Evolutionary conservation across 108 stramenopile genomes (phyloP).

Genomic region (Cyclostephanos invisitatus): DNA sequence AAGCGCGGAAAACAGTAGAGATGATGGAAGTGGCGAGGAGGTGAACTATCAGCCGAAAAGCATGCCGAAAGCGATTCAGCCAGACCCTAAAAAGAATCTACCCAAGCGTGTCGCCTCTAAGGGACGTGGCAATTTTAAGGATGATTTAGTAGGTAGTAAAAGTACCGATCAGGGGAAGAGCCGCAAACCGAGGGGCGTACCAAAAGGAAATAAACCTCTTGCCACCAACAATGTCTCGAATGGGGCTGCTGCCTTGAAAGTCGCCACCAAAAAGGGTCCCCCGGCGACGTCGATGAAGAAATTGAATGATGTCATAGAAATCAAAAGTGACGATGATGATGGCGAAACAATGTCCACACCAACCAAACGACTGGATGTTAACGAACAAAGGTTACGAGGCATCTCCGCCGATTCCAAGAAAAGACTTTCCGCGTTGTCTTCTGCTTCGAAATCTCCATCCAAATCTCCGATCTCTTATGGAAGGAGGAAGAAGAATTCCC

Average conservation of each 20-base stretch:
- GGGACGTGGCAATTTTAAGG: background rate
- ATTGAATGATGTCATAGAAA: conserved; percentile 16
- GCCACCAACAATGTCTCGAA: background rate
- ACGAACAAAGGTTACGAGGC: background rate
- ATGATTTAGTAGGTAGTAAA: conserved; percentile 3
- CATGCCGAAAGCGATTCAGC: conserved; percentile 1
- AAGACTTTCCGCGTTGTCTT: background rate
- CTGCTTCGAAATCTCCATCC: background rate
- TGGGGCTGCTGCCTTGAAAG: background rate
- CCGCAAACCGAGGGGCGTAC: background rate
- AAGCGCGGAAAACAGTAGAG: conserved; percentile 7
- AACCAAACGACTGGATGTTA: background rate
- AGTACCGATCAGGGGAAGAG: conserved; percentile 21
- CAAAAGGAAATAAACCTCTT: background rate
- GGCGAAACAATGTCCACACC: conserved; percentile 2
- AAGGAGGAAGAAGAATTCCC: conserved; percentile 11
- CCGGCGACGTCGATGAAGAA: background rate
- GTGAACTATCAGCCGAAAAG: conserved; percentile 14
- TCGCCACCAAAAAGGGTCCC: background rate
- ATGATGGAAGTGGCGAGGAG: conserved; percentile 16
- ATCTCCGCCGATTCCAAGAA: conserved; percentile 7
- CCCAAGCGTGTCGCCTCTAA: background rate
- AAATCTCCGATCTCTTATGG: conserved; percentile 13
- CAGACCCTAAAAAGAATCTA: conserved; percentile 4
- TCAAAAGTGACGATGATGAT: conserved; percentile 20